phyloP scores from a whole-genome alignment of 441 rosid species.

The Erodium texanum region DNA sequence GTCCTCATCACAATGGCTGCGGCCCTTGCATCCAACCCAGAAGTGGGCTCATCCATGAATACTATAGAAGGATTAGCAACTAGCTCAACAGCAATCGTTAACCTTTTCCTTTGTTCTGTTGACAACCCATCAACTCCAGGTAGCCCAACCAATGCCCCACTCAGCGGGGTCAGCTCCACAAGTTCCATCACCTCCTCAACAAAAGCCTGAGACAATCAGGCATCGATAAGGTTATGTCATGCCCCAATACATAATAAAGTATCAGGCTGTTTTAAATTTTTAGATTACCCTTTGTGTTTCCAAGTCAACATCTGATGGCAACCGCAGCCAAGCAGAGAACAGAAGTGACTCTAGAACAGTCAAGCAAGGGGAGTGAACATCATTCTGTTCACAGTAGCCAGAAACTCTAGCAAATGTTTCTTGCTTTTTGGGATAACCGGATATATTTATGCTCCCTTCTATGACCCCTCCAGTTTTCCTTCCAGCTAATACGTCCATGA shows the following conservation, averaged over 20 bases:
- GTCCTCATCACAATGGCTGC: slow-evolving; percentile 21
- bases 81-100: slow-evolving; percentile 69
- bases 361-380: slow-evolving; percentile 64
- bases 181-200: slow-evolving; percentile 57
- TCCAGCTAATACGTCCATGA: slow-evolving; percentile 71
- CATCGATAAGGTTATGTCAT: neutral
- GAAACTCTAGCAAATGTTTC: slow-evolving; percentile 64
- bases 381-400: slow-evolving; percentile 70
- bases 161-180: slow-evolving; percentile 45
- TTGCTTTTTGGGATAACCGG: slow-evolving; percentile 64
- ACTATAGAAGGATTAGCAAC: slow-evolving; percentile 76
- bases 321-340: slow-evolving; percentile 63
- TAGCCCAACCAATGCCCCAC: slow-evolving; percentile 52
- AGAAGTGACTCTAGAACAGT: slow-evolving; percentile 57
- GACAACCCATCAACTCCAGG: slow-evolving; percentile 76
- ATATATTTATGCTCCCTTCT: slow-evolving; percentile 44
- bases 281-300: slow-evolving; percentile 39
- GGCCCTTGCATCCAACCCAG: slow-evolving; percentile 44
- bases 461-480: slow-evolving; percentile 64
- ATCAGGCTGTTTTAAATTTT: neutral
- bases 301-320: slow-evolving; percentile 41
- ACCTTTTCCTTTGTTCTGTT: slow-evolving; percentile 69
- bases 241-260: too few relatives aligned
- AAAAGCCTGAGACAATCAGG: neutral
- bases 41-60: slow-evolving; percentile 82